These are phyloP conservation scores for Mycena galopus DNA, from an alignment of 768 basidiomycete species.

Conservation along the genomic window DNA sequence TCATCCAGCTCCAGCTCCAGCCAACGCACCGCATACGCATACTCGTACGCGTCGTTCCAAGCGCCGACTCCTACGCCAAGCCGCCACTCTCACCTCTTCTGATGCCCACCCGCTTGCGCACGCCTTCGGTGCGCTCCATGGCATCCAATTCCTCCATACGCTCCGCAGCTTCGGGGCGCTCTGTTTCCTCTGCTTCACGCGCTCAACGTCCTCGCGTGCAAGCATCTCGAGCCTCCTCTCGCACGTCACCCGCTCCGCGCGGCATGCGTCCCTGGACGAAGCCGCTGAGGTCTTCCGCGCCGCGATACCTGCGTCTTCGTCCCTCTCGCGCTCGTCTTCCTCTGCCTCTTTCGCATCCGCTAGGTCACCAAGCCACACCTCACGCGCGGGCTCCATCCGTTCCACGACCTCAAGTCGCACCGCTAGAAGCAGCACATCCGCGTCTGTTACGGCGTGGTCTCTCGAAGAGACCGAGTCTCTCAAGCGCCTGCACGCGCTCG, in stretches of 20 bases:
- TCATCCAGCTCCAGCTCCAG: no score
- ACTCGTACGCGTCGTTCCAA: neutral
- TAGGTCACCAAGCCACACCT: neutral
- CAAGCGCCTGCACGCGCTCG: constrained; percentile 11
- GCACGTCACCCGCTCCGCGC: constrained; percentile 17
- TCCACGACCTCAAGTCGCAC: constrained; percentile 5
- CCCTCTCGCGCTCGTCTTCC: constrained; percentile 20
- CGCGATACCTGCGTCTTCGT: constrained; percentile 9
- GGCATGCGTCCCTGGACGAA: constrained; percentile 24
- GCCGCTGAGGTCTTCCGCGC: constrained; percentile 28
- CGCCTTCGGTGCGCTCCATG: constrained; percentile 13
- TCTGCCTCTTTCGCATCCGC: neutral
- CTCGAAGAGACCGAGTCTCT: neutral
- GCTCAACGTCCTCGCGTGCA: no score
- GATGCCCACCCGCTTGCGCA: constrained; percentile 1
- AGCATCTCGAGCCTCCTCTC: constrained; percentile 13
- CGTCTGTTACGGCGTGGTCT: neutral
- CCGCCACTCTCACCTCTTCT: constrained; percentile 22
- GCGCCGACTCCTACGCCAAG: constrained; percentile 8
- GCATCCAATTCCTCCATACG: constrained; percentile 18
- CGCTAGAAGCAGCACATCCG: neutral
- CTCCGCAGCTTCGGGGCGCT: neutral
- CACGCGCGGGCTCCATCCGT: constrained; percentile 22
- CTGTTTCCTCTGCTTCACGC: neutral
- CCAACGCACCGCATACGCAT: constrained; percentile 1